Evolutionary conservation across 805 yeast genomes (phyloP).

Genomic region (Candida sphagnicola): DNA sequence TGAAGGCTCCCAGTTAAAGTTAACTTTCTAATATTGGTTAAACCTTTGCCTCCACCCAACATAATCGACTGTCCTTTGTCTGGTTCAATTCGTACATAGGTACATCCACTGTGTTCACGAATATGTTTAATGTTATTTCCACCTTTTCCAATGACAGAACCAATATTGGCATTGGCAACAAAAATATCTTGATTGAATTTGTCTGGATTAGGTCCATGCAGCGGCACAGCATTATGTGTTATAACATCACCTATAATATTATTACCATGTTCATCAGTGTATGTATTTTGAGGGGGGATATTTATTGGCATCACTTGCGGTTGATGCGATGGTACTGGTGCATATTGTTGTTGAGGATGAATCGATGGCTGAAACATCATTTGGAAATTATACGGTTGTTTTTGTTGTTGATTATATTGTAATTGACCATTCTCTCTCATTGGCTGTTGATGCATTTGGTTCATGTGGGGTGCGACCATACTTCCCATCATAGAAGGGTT

Average conservation of each 20-base stretch:
- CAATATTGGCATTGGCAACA: conserved; percentile 76
- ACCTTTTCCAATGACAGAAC: conserved; percentile 81
- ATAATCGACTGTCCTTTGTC: conserved; percentile 49
- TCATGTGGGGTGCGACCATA: conserved; percentile 11
- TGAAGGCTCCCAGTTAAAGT: conserved; percentile 64
- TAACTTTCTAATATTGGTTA: conserved; percentile 49
- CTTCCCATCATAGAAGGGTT: conserved; percentile 16
- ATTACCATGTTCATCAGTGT: conserved; percentile 43
- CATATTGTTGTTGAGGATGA: conserved; percentile 28
- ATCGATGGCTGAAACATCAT: conserved; percentile 38
- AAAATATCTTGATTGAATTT: conserved; percentile 64
- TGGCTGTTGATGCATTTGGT: conserved; percentile 15
- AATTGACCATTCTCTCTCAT: conserved; percentile 14
- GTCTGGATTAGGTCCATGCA: conserved; percentile 33
- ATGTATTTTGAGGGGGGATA: conserved; percentile 30
- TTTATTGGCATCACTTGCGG: conserved; percentile 14
- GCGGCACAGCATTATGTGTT: conserved; percentile 34
- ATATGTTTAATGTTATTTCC: conserved; percentile 80
- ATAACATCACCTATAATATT: conserved; percentile 42
- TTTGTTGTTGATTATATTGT: conserved; percentile 12
- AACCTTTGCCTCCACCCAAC: conserved; percentile 42
- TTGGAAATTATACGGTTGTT: conserved; percentile 32
- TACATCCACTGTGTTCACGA: conserved; percentile 65
- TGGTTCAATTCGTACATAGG: conserved; percentile 68
- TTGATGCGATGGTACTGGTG: conserved; percentile 4